phyloP scores from a whole-genome alignment of 2,329 filamentous ascomycete species.

The Plectosphaerella sp. region DNA sequence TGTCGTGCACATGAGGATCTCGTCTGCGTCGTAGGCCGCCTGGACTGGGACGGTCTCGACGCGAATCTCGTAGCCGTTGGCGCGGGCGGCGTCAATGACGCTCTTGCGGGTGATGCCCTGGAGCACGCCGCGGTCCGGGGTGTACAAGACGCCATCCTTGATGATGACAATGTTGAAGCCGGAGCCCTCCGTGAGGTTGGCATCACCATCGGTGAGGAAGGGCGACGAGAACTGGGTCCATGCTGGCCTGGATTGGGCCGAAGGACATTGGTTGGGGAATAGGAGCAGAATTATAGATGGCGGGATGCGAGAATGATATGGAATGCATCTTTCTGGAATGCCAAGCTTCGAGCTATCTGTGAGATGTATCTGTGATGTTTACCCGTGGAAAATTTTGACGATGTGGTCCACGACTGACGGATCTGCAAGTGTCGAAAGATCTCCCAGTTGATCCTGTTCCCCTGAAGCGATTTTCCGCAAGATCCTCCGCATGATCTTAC shows the following conservation, averaged over 20 bases:
- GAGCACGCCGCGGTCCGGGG: constrained; percentile 41
- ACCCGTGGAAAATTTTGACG: too few species aligned
- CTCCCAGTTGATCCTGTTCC: constrained; percentile 94
- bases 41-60: constrained; percentile 37
- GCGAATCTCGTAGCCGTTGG: constrained; percentile 26
- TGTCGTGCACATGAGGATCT: constrained; percentile 49
- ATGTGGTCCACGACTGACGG: too few species aligned
- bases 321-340: too few species aligned
- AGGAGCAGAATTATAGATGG: background rate
- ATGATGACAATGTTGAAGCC: constrained; percentile 44
- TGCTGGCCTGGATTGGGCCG: background rate
- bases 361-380: too few species aligned
- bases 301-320: too few species aligned
- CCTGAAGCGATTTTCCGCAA: constrained; percentile 95
- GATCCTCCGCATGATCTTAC: constrained; percentile 98
- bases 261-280: background rate
- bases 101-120: constrained; percentile 44
- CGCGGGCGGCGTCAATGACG: constrained; percentile 36
- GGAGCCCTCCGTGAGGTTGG: constrained; percentile 43
- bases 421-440: constrained; percentile 70
- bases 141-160: constrained; percentile 39
- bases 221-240: constrained; percentile 19
- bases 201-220: constrained; percentile 45
- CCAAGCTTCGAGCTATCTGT: too few species aligned
- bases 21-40: constrained; percentile 35